These are phyloP conservation scores for Psilocybe cyanescens DNA, from an alignment of 768 basidiomycete species.

Conservation along the genomic window DNA sequence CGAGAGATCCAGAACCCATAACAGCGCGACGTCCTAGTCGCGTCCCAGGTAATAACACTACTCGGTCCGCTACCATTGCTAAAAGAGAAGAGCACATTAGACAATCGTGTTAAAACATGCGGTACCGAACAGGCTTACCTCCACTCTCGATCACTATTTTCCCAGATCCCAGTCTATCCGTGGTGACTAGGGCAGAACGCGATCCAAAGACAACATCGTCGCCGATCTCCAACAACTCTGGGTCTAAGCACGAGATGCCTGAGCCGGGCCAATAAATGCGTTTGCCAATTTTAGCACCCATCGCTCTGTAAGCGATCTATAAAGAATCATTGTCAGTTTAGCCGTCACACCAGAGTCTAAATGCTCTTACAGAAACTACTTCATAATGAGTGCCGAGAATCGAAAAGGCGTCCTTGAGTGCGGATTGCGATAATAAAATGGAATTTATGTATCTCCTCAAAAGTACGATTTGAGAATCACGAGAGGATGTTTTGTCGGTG, in stretches of 20 bases:
- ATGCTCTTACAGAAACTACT: conserved; percentile 40
- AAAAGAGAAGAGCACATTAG: conserved; percentile 5
- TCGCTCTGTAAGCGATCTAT: conserved; percentile 42
- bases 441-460: conserved; percentile 43
- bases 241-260: conserved; percentile 48
- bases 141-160: conserved; percentile 45
- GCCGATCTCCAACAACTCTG: conserved; percentile 51
- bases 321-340: conserved; percentile 1
- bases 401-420: conserved; percentile 39
- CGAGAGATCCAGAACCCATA: conserved; percentile 52
- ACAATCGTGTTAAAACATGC: neutral
- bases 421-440: conserved; percentile 37
- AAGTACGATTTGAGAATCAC: conserved; percentile 31
- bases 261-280: conserved; percentile 54
- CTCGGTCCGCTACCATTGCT: conserved; percentile 56
- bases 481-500: conserved; percentile 27
- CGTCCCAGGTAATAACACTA: conserved; percentile 47
- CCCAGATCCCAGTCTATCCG: conserved; percentile 42
- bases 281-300: conserved; percentile 55
- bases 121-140: conserved; percentile 21
- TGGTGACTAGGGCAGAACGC: conserved; percentile 46
- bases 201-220: conserved; percentile 55
- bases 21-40: conserved; percentile 42
- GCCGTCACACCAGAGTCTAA: neutral
- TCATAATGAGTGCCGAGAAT: conserved; percentile 53